A percentile compares a stretch with the other conserved stretches of the same genome.
Evolutionary conservation across 148 eudicot species (phyloP).

Genomic region (Rhododendron vialii): DNA sequence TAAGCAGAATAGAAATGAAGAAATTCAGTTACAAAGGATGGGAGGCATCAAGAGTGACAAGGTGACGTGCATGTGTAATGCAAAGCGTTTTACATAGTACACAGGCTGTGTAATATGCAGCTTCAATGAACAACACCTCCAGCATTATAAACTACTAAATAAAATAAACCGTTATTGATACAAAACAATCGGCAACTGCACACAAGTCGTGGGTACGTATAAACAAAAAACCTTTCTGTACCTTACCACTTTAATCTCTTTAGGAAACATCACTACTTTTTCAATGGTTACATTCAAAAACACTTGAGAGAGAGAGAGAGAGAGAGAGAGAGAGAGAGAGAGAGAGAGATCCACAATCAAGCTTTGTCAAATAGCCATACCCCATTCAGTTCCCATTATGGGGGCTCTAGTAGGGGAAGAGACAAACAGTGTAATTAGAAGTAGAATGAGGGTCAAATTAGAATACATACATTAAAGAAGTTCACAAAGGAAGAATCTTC

Average conservation of each 20-base stretch:
- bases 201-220: neutral
- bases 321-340: neutral
- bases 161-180: neutral
- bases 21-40: neutral
- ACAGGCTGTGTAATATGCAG: neutral
- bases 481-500: slow-evolving; percentile 51
- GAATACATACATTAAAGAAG: slow-evolving; percentile 51
- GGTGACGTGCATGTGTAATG: neutral
- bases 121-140: neutral
- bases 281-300: neutral
- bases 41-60: neutral
- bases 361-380: neutral
- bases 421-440: neutral
- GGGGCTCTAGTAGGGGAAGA: neutral
- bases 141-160: neutral
- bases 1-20: neutral
- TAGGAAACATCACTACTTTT: neutral
- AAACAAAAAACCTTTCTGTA: neutral
- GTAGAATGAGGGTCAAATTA: neutral
- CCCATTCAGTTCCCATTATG: neutral
- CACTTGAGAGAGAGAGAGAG: neutral
- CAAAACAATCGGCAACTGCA: neutral
- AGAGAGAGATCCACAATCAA: neutral
- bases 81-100: neutral
- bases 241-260: neutral